phyloP scores from a whole-genome alignment of 1,284 basidiomycete genomes.

The Malassezia cuniculi region DNA sequence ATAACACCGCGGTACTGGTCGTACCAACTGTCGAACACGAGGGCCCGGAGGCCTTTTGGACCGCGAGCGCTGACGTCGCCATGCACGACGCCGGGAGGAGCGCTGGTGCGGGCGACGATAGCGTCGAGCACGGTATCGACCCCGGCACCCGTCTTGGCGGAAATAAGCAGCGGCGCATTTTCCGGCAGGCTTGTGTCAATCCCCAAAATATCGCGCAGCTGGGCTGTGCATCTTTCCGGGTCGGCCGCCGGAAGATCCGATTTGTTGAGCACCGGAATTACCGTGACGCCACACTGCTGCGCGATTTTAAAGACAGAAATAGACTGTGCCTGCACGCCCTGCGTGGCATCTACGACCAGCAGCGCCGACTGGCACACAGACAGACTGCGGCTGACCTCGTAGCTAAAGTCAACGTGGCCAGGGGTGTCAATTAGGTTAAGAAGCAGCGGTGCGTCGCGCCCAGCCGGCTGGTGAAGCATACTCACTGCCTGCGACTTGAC shows the following conservation, averaged over 20 bases:
- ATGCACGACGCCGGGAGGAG: constrained; percentile 20
- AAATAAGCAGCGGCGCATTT: constrained; percentile 45
- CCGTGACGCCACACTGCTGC: constrained; percentile 60
- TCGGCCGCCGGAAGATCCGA: constrained; percentile 47
- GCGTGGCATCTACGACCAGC: constrained; percentile 80
- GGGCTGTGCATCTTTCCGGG: constrained; percentile 19
- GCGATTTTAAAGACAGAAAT: constrained; percentile 81
- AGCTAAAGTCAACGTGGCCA: constrained; percentile 45
- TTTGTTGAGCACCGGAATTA: constrained; percentile 92
- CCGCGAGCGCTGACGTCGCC: constrained; percentile 22
- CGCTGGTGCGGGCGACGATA: constrained; percentile 58
- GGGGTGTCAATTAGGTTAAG: constrained; percentile 96
- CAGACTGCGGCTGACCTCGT: constrained; percentile 85
- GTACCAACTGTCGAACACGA: constrained; percentile 83
- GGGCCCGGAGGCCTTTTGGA: constrained; percentile 52
- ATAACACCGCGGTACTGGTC: constrained; percentile 94
- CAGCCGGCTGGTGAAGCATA: constrained; percentile 35
- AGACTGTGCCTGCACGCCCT: constrained; percentile 94
- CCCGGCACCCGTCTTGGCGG: constrained; percentile 82
- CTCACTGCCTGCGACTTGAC: constrained; percentile 51
- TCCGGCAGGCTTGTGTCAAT: constrained; percentile 48
- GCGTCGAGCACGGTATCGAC: constrained; percentile 62
- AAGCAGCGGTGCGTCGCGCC: constrained; percentile 47
- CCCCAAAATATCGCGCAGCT: constrained; percentile 47
- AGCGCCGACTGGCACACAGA: constrained; percentile 88